Evolutionary conservation across 148 eudicot genomes (phyloP), one percentile per base, ranked within the genome.

Genomic region (Rhododendron williamsianum): DNA sequence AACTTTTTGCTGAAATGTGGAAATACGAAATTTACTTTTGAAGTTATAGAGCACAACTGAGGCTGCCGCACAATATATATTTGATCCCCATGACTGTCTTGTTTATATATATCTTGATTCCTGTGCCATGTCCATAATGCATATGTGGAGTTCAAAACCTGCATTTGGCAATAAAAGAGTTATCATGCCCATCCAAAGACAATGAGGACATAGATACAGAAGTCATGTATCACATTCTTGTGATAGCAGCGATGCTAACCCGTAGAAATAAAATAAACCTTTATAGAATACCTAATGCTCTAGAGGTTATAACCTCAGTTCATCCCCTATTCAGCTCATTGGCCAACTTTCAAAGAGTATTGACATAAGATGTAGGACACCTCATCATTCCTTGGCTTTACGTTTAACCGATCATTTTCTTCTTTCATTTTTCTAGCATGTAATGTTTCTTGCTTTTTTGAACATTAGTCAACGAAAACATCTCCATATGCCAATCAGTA

Each of bases 61-160:
- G 99, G 98, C 81, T 92, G 99, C 35, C 99, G 88, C 25, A 96
- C 96, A 45, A 96, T 88, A 87, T 93, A 96, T 86, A 96, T 89
- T 85, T 93, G 97, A 85, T 96, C 99, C 9, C 99, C 99, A n/a
- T 36, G 88, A 84, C 88, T 89, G 77, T 91, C 51, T 49, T 89
- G 90, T 88, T 90, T 85, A 87, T 92, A 96, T 9, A 90, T 89
- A 81, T 93, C 97, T 88, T 96, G 97, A 84, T 96, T 96, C 81
- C 99, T 88, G 86, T 96, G 94, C 99, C 99, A 96, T 48, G 97
- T 96, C 99, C 99, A 96, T 78, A 96, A 89, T n/a, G 99, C 97
- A 89, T 94, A 86, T 19, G 97, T 93, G 13, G 98, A 93, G 79
- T 96, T 96, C 89, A 89, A 71, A 81, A 96, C 94, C 98, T 94